Conservation (phyloP, 2,329 filamentous ascomycete genomes). For the Colletotrichum sp. region DNA sequence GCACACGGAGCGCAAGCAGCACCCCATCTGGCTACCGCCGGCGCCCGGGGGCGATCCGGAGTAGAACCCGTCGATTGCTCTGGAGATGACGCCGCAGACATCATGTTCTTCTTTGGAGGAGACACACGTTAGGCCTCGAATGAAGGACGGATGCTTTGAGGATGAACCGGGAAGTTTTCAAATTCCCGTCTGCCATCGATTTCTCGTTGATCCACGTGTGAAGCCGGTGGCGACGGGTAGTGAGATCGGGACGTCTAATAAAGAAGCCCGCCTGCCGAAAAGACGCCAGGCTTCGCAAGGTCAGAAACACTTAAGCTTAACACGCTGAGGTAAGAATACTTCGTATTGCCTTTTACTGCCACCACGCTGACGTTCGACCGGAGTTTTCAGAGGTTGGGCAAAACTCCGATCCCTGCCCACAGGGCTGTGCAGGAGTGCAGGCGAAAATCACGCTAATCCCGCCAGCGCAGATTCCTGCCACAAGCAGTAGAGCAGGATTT, state of each 20-base stretch:
- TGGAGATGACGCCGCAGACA: neutral
- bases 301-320: neutral
- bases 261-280: fast-evolving
- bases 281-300: fast-evolving
- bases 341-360: neutral
- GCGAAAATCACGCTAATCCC: neutral
- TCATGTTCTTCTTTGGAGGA: neutral
- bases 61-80: neutral
- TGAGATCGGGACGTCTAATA: neutral
- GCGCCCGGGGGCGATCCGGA: neutral
- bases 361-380: neutral
- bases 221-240: fast-evolving
- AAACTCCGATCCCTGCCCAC: neutral
- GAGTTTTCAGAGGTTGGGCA: neutral
- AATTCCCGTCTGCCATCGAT: neutral
- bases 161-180: neutral
- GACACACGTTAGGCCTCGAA: fast-evolving
- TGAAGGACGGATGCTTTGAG: fast-evolving
- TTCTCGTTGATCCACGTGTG: neutral
- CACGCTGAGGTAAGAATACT: neutral
- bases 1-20: slow-evolving; percentile 54
- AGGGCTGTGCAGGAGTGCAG: neutral
- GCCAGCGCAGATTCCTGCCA: neutral
- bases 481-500: neutral
- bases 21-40: slow-evolving; percentile 42